Evolutionary conservation across 768 basidiomycete species (phyloP).

Genomic region (Lanmaoa pseudosensibilis): DNA sequence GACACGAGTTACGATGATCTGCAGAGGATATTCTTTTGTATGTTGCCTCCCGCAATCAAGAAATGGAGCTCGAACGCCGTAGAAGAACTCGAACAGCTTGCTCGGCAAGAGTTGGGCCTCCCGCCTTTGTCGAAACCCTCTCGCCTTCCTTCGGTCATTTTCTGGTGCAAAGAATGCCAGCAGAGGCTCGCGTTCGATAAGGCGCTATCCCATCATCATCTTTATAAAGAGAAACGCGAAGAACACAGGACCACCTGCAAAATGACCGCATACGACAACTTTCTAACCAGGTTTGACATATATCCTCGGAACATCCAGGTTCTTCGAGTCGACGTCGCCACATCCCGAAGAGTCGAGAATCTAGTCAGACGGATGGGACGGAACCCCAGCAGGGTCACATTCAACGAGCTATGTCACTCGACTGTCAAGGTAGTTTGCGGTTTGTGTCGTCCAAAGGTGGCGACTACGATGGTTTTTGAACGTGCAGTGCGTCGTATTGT

Average conservation of each 20-base stretch:
- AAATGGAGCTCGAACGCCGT: slow-evolving; percentile 12
- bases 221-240: neutral
- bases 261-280: neutral
- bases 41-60: neutral
- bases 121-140: slow-evolving; percentile 5
- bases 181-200: slow-evolving; percentile 2
- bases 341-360: slow-evolving; percentile 7
- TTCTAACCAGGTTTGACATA: neutral
- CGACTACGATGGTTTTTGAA: slow-evolving; percentile 3
- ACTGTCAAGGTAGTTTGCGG: slow-evolving; percentile 6
- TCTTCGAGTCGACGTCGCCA: slow-evolving; percentile 8
- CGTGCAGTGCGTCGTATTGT: slow-evolving; percentile 1
- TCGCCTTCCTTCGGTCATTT: slow-evolving; percentile 7
- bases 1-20: neutral
- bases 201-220: slow-evolving; percentile 8
- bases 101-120: slow-evolving; percentile 1
- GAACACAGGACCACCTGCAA: neutral
- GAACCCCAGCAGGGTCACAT: slow-evolving; percentile 1
- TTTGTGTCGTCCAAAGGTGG: neutral
- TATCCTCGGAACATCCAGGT: neutral
- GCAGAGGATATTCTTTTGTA: neutral
- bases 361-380: slow-evolving; percentile 9
- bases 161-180: slow-evolving; percentile 7
- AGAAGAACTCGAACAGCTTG: slow-evolving; percentile 9
- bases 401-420: slow-evolving; percentile 2